phyloP scores from a whole-genome alignment of 164 flowering plant species.

The Kingdonia uniflora region DNA sequence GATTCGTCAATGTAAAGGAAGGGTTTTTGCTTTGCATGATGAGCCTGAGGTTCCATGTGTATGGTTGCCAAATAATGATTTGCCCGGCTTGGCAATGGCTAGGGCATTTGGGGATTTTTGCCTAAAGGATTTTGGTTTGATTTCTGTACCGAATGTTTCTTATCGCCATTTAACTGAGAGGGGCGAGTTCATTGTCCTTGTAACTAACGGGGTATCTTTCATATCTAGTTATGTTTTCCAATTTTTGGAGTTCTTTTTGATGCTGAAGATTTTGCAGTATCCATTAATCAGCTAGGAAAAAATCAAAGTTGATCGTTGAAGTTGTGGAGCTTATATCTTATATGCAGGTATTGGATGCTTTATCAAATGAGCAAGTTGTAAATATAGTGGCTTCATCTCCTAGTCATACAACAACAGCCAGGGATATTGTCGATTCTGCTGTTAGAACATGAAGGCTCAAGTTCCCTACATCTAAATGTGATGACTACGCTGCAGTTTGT shows the following conservation, averaged over 20 bases:
- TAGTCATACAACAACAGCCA: not conserved
- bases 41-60: constrained; percentile 94
- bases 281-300: not conserved
- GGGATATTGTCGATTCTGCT: not conserved
- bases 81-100: constrained; percentile 75
- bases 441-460: not conserved
- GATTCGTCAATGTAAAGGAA: constrained; percentile 84
- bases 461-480: not conserved
- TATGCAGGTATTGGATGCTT: constrained; percentile 3
- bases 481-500: constrained; percentile 1
- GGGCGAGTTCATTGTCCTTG: constrained; percentile 4
- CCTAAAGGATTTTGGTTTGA: not conserved
- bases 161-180: not conserved
- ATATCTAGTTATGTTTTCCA: not conserved
- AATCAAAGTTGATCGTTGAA: not conserved
- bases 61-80: constrained; percentile 76
- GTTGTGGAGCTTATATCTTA: not conserved
- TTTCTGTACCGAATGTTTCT: not conserved
- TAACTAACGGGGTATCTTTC: not conserved
- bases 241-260: no score
- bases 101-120: constrained; percentile 1
- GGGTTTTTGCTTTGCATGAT: constrained; percentile 96
- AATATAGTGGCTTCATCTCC: not conserved
- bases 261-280: not conserved
- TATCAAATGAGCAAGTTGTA: not conserved